Base-by-base conservation (phyloP, 352 stramenopile species). In the Plasmopara muralis region DNA sequence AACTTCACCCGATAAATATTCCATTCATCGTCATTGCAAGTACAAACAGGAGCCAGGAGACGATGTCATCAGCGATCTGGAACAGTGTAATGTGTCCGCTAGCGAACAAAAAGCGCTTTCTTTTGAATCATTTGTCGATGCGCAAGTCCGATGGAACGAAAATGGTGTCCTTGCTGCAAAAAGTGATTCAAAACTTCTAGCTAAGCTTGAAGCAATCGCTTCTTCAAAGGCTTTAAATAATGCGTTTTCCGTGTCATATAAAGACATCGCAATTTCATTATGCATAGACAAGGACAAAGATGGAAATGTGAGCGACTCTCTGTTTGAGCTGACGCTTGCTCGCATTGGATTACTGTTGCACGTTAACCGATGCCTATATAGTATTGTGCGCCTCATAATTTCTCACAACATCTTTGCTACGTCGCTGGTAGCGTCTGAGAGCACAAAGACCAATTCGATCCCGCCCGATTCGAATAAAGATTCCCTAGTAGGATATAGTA, bases 281-380 rank as follows among this genome's bases (percentile, higher is more conserved):
- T 16, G 64, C 3, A 34, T 73, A 31, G 52, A 25, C 20, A 35
- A 74, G 33, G 57, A 58, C 15, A 30, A 25, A 10, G 3, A 50
- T 41, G 57, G 28, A 13, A 43, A 45, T 37, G 40, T 20, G 29
- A 7, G 20, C 25, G 47, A 55, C n/a, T 9, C 14, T n/a, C 30
- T 13, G 10, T 47, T 38, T 2, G 47, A 34, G 0, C 48, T 57
- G 31, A 57, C 62, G n/a, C 25, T 82, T 0, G 53, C 58, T 41
- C 64, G 73, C 0, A 62, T 82, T 12, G 52, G 60, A 12, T 25
- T 76, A 20, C 51, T 87, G 9, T 40, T 85, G 28, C 50, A 70
- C 14, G 37, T 82, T 9, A 87, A 87, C 31, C 63, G 65, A 6
- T 72, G 63, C 43, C 42, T 77, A 5, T 78, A 68, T 37, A 64